A percentile compares a stretch with the other conserved stretches of the same genome.
Conservation (phyloP, 306 rosid genomes). For the Cicer pinnatifidum region DNA sequence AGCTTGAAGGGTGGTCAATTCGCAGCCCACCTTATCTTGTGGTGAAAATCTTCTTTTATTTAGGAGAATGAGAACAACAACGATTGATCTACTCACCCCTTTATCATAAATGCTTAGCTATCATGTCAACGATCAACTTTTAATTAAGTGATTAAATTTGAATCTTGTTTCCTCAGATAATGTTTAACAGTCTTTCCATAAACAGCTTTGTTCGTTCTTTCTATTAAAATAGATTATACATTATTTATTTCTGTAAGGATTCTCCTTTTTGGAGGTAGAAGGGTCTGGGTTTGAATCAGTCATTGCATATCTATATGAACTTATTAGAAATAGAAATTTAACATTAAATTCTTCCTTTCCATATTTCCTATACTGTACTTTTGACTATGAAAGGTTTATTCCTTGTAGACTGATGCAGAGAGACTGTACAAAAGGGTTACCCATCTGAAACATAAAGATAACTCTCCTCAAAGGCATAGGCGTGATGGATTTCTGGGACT, state of each 20-base stretch:
- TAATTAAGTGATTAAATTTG: too few relatives aligned
- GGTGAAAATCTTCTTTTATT: not conserved
- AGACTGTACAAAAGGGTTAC: constrained; percentile 61
- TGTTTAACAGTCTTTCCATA: too few relatives aligned
- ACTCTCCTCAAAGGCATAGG: constrained; percentile 49
- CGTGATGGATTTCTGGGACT: constrained; percentile 67
- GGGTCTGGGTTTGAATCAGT: not conserved
- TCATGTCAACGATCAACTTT: not conserved
- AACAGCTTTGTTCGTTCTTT: too few relatives aligned
- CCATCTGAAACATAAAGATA: constrained; percentile 46
- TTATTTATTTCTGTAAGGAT: too few relatives aligned
- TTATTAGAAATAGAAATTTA: constrained; percentile 2
- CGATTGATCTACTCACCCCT: not conserved
- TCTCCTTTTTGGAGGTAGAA: not conserved
- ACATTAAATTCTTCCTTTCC: constrained; percentile 7
- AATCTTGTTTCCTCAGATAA: too few relatives aligned
- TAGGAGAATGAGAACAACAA: not conserved
- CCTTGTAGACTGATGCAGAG: constrained; percentile 66
- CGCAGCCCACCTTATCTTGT: not conserved
- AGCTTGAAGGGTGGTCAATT: not conserved
- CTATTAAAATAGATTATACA: too few relatives aligned
- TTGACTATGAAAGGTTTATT: constrained; percentile 3
- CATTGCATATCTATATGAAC: not conserved
- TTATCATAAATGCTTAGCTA: not conserved
- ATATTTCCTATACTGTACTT: not conserved